Evolutionary conservation across 257 asterid species (phyloP), one percentile per base, ranked within the genome.

Genomic region (Phtheirospermum japonicum): DNA sequence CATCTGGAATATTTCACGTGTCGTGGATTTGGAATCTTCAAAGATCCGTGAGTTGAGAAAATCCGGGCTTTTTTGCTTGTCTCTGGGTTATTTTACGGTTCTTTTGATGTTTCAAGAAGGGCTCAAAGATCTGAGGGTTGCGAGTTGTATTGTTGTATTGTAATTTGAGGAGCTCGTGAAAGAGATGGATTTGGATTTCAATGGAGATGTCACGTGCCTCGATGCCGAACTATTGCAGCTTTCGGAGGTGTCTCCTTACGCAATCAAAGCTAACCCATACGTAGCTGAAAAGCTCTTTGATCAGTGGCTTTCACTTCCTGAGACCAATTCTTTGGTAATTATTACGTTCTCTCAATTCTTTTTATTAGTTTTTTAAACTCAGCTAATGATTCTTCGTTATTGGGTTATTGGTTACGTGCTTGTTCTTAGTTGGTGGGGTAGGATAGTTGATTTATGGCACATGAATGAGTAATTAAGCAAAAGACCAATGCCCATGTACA

Each of bases 261-360:
- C 94, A 43, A 80, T 86, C 75, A 83, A 86, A 79, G 84, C 93
- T 52, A 86, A 84, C 61, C 90, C 90, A 56, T 75, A 16, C 66
- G 83, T 92, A 34, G 88, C 87, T 0, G 97, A 81, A 82, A 89
- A 80, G 78, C 96, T 92, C 28, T 92, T 77, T 20, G 95, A 89
- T 81, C 97, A 86, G 82, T 92, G 99, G 99, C 93, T 92, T 19
- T 88, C 95, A 32, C 90, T 92, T 42, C 84, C 95, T 23, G 99
- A 86, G 51, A 84, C 99, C 65, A 69, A 69, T 50, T 71, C 80
- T 34, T 58, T 84, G 97, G 99, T 92, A 85, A 80, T 65, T 31
- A 18, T 59, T 59, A 19, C 13, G 12, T 45, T 53, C 28, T 23
- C 28, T 23, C 77, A 74, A 82, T 23, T 39, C 5, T 64, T 55